phyloP scores from a whole-genome alignment of 495 filamentous ascomycete species.

The Massariosphaeria phaeospora region DNA sequence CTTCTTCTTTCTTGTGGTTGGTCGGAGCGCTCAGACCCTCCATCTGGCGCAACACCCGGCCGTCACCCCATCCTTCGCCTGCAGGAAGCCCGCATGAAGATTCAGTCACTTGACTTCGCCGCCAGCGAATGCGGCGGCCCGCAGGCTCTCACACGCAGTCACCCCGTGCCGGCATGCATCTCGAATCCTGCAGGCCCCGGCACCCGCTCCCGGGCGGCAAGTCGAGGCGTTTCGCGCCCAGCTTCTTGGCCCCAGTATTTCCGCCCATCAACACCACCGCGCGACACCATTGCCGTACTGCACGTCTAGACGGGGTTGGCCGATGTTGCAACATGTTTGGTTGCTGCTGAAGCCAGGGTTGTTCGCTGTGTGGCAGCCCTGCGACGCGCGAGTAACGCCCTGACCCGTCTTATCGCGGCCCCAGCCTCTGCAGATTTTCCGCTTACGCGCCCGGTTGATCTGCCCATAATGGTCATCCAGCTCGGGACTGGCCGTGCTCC shows the following conservation, averaged over 20 bases:
- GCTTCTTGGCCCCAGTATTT: too few relatives aligned
- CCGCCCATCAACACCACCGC: too few relatives aligned
- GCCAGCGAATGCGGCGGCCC: constrained; percentile 32
- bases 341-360: too few relatives aligned
- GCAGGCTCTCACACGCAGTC: constrained; percentile 25
- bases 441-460: constrained; percentile 36
- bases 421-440: constrained; percentile 21
- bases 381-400: constrained; percentile 13
- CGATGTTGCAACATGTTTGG: too few relatives aligned
- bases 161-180: constrained; percentile 44
- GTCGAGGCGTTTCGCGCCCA: constrained; percentile 29
- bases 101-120: constrained; percentile 62
- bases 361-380: constrained; percentile 3
- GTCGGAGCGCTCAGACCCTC: constrained; percentile 10
- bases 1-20: constrained; percentile 29
- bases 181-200: constrained; percentile 23
- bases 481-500: constrained; percentile 32
- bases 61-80: constrained; percentile 25
- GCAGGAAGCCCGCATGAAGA: constrained; percentile 53
- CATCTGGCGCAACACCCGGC: constrained; percentile 1
- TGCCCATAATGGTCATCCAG: constrained; percentile 25
- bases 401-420: constrained; percentile 27
- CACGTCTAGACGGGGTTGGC: too few relatives aligned
- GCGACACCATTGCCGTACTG: too few relatives aligned
- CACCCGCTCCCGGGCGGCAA: constrained; percentile 31